Evolutionary conservation across 164 flowering plant genomes (phyloP), one percentile per base, ranked within the genome.

Genomic region (Tetracentron sinense): DNA sequence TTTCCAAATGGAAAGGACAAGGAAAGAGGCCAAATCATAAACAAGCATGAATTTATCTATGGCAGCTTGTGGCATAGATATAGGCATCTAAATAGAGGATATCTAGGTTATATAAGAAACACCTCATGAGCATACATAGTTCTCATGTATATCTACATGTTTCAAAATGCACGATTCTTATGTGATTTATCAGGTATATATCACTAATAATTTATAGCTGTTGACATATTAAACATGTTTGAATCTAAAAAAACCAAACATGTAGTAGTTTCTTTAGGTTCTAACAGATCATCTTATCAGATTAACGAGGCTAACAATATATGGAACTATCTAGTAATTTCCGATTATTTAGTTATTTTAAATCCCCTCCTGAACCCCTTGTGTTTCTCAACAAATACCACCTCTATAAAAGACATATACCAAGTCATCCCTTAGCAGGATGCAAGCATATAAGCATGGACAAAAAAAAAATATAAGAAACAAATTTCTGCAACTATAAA

Each of bases 401-500:
- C 14, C 11, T 38, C 8, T 38, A 38, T 38, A 38, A 38, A 16
- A 38, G 16, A 4, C 35, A 10, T 2, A 20, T 49, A 3, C 3
- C 16, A 23, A 49, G 17, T 29, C 1, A 16, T 2, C 42, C 42
- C 27, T 2, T 25, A 25, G 51, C 20, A 42, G 50, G 50, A 20
- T 56, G 11, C 10, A 54, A 27, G 0, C 23, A 20, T 0, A 1
- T 1, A 56, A 19, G 1, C 2, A 20, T 28, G 23, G 19, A 15
- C 16, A 5, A 25, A n/a, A n/a, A 4, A 60, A 42, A 19, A 8
- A 29, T 21, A 23, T 25, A 26, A 26, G 58, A n/a, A 52, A 16
- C 59, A 47, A 68, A 51, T 30, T 27, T 23, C 31, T 27, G 26
- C 52, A 57, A 23, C 16, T 25, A 54, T n/a, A 6, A 55, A 66